These are phyloP conservation scores for Rhododendron kiyosumense DNA, from an alignment of 148 eudicot species.

Conservation along the genomic window DNA sequence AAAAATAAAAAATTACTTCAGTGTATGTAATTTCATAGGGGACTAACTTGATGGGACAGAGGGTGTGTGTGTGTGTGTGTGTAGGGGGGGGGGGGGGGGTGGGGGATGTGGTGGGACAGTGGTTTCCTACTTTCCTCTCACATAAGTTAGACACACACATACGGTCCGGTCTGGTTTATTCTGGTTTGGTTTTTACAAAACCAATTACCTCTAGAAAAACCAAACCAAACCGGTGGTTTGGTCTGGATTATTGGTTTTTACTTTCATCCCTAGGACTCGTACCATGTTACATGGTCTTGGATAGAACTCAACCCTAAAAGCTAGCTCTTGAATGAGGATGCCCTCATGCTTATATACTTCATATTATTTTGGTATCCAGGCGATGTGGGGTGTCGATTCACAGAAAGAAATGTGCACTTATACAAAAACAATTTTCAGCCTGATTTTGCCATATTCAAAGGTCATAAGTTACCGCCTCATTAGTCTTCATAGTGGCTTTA, in stretches of 20 bases:
- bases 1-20: too few relatives aligned
- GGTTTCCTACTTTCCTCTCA: too few relatives aligned
- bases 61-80: too few relatives aligned
- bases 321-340: background rate
- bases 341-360: background rate
- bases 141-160: too few relatives aligned
- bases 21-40: too few relatives aligned
- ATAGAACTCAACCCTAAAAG: background rate
- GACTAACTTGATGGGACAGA: too few relatives aligned
- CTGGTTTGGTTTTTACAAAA: too few relatives aligned
- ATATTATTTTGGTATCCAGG: background rate
- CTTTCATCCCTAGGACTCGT: background rate
- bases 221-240: too few relatives aligned
- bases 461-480: background rate
- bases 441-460: background rate
- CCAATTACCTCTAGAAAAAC: too few relatives aligned
- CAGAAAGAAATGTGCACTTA: background rate
- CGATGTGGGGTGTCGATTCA: background rate
- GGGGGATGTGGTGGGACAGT: too few relatives aligned
- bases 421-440: background rate
- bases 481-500: background rate
- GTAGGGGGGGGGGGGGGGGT: too few relatives aligned
- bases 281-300: background rate
- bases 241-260: background rate
- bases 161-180: too few relatives aligned